A percentile compares a stretch with the other conserved stretches of the same genome.
Evolutionary conservation across 1,139 yeast species (phyloP).

Genomic region (Trichomonascaceae sp.): DNA sequence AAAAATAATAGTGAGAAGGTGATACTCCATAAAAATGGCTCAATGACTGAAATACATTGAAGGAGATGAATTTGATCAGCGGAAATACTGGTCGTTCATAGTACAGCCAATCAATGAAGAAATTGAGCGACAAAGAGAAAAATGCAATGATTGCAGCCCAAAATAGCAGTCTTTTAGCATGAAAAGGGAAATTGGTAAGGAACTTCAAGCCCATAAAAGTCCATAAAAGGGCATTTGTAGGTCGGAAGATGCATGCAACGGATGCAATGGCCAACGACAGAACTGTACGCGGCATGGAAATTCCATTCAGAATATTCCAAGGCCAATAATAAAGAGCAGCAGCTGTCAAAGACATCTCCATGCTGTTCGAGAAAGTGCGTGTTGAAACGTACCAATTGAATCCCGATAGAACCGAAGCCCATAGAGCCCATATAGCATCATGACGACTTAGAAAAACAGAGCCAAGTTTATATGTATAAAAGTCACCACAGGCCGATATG

Average conservation of each 20-base stretch:
- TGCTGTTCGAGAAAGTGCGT: constrained; percentile 78
- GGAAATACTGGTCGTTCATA: constrained; percentile 60
- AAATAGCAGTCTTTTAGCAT: constrained; percentile 17
- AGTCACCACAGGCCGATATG: constrained; percentile 70
- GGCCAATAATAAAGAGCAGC: constrained; percentile 75
- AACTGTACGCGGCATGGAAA: constrained; percentile 11
- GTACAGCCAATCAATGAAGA: constrained; percentile 51
- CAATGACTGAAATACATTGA: constrained; percentile 66
- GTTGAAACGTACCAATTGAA: constrained; percentile 80
- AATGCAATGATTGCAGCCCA: constrained; percentile 23
- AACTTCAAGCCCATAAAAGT: constrained; percentile 45
- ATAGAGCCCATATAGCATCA: constrained; percentile 39
- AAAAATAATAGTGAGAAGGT: constrained; percentile 78
- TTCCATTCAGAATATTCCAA: constrained; percentile 35
- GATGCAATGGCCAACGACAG: constrained; percentile 25
- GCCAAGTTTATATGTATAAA: constrained; percentile 47
- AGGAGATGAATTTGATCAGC: constrained; percentile 58
- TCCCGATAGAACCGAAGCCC: constrained; percentile 59
- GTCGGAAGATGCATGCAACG: constrained; percentile 51
- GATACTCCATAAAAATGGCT: constrained; percentile 82
- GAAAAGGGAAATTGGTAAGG: constrained; percentile 18
- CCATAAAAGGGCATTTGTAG: constrained; percentile 82
- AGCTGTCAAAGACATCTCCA: constrained; percentile 69
- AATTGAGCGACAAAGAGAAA: constrained; percentile 34
- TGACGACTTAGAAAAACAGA: constrained; percentile 26